Evolutionary conservation across 139 green algal species (phyloP).

Genomic region (Diplosphaera chodatii): DNA sequence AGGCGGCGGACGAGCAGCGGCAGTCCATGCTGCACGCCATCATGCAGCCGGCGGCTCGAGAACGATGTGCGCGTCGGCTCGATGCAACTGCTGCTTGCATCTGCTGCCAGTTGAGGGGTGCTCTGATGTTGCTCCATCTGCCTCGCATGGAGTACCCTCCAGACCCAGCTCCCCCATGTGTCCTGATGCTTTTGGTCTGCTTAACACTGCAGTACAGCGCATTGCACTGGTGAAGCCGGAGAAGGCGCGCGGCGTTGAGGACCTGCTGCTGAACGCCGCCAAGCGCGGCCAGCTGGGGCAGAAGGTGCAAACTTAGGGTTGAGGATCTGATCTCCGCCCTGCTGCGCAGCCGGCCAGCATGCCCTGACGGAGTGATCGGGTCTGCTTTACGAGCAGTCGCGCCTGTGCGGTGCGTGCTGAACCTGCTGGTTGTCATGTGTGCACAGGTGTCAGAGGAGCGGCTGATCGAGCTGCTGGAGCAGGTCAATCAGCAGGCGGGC

Average conservation of each 20-base stretch:
- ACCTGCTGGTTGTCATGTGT: too few species aligned
- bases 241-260: constrained; percentile 84
- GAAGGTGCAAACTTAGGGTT: constrained; percentile 48
- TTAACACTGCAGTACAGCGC: constrained; percentile 55
- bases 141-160: too few species aligned
- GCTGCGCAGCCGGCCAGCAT: too few species aligned
- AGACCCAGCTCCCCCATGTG: too few species aligned
- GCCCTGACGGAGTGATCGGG: too few species aligned
- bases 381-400: too few species aligned
- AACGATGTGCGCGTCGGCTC: constrained; percentile 69
- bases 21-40: constrained; percentile 65
- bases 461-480: constrained; percentile 75
- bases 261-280: constrained; percentile 77
- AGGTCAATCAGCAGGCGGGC: constrained; percentile 71
- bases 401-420: too few species aligned
- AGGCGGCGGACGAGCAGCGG: constrained; percentile 66
- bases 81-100: background rate
- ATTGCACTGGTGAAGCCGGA: constrained; percentile 95
- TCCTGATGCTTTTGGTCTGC: too few species aligned
- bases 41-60: constrained; percentile 66
- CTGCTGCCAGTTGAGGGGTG: background rate
- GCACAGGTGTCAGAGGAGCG: constrained; percentile 71
- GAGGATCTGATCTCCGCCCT: too few species aligned
- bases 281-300: constrained; percentile 64
- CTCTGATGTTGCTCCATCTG: too few species aligned